Conservation (phyloP, 179 eudicot genomes). For the Sideroxylon spinosum region DNA sequence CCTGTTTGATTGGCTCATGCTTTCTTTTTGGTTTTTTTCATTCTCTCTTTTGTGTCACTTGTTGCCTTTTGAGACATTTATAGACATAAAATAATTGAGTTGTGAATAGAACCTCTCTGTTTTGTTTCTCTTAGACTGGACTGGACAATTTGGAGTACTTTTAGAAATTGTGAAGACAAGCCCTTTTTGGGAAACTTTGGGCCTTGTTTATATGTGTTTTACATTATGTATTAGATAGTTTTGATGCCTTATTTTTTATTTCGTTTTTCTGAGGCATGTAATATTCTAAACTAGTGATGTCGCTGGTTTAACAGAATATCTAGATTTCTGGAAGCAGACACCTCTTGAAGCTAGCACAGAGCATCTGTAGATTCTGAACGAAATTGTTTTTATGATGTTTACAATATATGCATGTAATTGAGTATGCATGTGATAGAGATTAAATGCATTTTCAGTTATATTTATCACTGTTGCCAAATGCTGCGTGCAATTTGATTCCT, state of each 20-base stretch:
- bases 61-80: background rate
- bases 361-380: background rate
- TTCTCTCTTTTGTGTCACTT: background rate
- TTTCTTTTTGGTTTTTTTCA: background rate
- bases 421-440: background rate
- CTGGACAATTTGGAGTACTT: background rate
- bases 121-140: background rate
- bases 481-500: too few relatives aligned
- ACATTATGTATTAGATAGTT: background rate
- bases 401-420: background rate
- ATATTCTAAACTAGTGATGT: background rate
- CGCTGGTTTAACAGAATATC: background rate
- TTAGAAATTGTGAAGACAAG: background rate
- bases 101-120: background rate
- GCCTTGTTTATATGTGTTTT: background rate
- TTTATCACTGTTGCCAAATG: too few relatives aligned
- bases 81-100: background rate
- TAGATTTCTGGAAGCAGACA: background rate
- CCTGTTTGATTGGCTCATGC: background rate
- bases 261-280: background rate
- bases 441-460: background rate
- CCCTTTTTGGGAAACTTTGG: background rate
- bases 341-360: background rate
- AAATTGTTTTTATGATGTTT: background rate
- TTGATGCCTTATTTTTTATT: background rate